These are phyloP conservation scores for Aspergillus ellipticus DNA, from an alignment of 495 filamentous ascomycete species.

Conservation along the genomic window DNA sequence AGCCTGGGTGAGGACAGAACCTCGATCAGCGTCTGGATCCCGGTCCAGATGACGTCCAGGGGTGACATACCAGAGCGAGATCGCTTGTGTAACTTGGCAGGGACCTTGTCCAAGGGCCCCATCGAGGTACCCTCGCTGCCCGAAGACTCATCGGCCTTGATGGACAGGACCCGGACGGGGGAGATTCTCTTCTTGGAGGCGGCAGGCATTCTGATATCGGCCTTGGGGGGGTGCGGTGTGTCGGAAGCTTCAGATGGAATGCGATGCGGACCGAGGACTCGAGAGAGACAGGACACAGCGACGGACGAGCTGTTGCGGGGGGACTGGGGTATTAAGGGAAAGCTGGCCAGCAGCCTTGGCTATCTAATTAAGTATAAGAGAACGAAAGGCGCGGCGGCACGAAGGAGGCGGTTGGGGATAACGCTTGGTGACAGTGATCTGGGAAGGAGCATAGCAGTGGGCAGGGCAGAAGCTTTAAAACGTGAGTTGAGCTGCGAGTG, in stretches of 20 bases:
- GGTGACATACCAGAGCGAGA: conserved; percentile 80
- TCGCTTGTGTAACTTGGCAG: conserved; percentile 82
- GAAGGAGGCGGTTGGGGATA: conserved; percentile 20
- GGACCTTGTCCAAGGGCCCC: conserved; percentile 50
- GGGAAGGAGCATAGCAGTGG: conserved; percentile 20
- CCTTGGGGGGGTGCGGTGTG: background rate
- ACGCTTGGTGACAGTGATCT: conserved; percentile 13
- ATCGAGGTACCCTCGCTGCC: conserved; percentile 14
- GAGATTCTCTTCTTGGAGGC: conserved; percentile 20
- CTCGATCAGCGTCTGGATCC: background rate
- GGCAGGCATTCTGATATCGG: conserved; percentile 19
- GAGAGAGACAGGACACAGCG: conserved; percentile 12
- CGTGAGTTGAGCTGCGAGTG: conserved; percentile 4
- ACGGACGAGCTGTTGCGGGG: conserved; percentile 10
- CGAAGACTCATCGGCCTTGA: conserved; percentile 13
- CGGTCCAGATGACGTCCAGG: background rate
- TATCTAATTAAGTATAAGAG: conserved; percentile 20
- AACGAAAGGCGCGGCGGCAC: conserved; percentile 24
- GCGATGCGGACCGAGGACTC: background rate
- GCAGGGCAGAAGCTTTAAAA: conserved; percentile 29
- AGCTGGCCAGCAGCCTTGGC: conserved; percentile 29
- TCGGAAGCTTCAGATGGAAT: background rate
- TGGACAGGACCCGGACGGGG: conserved; percentile 7
- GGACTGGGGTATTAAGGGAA: conserved; percentile 19
- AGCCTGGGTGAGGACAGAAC: conserved; percentile 54